Base-by-base conservation (phyloP, 2,329 filamentous ascomycete genomes). In the Colletotrichum navitas region DNA sequence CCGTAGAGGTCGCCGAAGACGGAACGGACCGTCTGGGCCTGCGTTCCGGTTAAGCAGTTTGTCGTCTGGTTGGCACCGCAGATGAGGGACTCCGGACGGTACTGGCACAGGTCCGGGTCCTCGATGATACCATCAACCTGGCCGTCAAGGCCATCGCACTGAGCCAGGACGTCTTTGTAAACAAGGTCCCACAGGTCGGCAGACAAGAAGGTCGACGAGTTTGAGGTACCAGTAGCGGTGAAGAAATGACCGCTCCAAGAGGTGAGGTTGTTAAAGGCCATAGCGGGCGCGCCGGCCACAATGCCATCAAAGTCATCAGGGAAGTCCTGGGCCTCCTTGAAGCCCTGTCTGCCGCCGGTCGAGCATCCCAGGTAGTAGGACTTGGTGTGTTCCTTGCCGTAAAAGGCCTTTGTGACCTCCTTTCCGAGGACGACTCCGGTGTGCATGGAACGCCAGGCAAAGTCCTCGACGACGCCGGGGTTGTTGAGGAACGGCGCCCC, bases 251-350 rank as follows among this genome's bases (percentile, higher is more conserved):
- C 62, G n/a, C 70, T 70, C 67, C 66, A 71, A 14, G 66, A 66
- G 36, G 70, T 81, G 77, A 89, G 74, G 74, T 86, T 84, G 51
- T 78, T 82, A 1, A 67, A 73, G 1, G 71, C 82, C 82, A 81
- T 70, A 0, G 86, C 86, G 39, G 84, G 77, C 2, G 79, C 78
- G 11, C 87, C 66, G 2, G 70, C 72, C 11, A 72, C 62, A 21
- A 86, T 81, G 26, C 85, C 85, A 68, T 87, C 84, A 63, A 86
- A 87, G 67, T 86, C 85, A 6, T 86, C 80, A 0, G 85, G 86
- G 72, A 82, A 86, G 39, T 80, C 75, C 72, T 87, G 82, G 6
- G 84, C 81, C 51, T 83, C 81, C 66, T 84, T 85, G 21, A 86
- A 76, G 21, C 85, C 86, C 77, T 88, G 85, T 4, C 86, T 78